Conservation (phyloP, 176 grass and related monocot genomes). For the Oryza officinalis region DNA sequence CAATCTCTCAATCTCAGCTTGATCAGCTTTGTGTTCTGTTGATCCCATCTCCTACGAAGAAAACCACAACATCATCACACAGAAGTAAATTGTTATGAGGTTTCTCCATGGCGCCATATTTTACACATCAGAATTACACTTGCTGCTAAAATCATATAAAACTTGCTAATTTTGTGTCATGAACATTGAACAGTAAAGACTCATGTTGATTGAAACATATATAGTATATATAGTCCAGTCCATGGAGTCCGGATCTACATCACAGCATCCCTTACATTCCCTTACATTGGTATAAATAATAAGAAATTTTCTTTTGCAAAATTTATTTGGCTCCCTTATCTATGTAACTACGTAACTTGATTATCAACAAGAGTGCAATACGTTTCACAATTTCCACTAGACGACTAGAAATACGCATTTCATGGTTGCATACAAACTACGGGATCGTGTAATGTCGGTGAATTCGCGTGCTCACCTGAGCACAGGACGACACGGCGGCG, state of each 20-base stretch:
- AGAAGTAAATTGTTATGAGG: neutral
- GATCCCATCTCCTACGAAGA: conserved; percentile 55
- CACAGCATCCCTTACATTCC: too few relatives aligned
- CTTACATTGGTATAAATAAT: neutral
- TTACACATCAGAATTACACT: conserved; percentile 1
- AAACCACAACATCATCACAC: neutral
- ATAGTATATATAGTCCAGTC: neutral
- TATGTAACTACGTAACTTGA: neutral
- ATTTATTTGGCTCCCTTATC: neutral
- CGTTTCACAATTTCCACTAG: neutral
- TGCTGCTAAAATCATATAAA: neutral
- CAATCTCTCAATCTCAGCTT: conserved; percentile 75
- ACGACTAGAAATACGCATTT: neutral
- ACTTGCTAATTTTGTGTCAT: neutral
- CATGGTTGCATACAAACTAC: neutral
- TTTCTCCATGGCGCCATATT: neutral
- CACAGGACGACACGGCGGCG: conserved; percentile 53
- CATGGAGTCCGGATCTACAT: too few relatives aligned
- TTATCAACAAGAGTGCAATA: neutral
- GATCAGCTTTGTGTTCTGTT: conserved; percentile 50
- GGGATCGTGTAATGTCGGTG: neutral
- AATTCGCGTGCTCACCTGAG: conserved; percentile 42
- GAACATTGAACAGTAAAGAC: neutral
- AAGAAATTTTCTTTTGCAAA: neutral
- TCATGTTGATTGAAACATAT: neutral